Percentiles rank a stretch among this genome's conserved stretches.
Evolutionary conservation across 83 land plant species (phyloP).

Genomic region (Diphasiastrum complanatum): DNA sequence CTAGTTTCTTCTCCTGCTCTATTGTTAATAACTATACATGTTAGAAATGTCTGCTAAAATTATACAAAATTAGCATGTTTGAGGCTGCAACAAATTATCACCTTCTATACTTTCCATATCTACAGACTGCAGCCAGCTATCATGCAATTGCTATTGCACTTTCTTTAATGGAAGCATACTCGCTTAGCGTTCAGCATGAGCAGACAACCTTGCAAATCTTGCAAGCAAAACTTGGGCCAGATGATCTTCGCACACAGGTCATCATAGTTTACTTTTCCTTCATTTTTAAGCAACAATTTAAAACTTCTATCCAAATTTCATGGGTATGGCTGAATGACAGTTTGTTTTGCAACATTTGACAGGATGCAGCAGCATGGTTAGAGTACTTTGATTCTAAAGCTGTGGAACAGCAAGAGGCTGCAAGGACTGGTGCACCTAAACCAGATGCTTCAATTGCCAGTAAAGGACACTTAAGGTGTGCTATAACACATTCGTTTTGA

Average conservation of each 20-base stretch:
- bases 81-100: not conserved
- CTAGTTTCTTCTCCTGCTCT: too few species aligned
- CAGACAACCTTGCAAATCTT: slow-evolving; percentile 87
- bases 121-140: slow-evolving; percentile 94
- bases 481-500: slow-evolving; percentile 12
- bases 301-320: not conserved
- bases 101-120: not conserved
- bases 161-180: slow-evolving; percentile 90
- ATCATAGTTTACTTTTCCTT: not conserved
- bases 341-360: not conserved
- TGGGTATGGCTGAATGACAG: not conserved
- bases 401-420: slow-evolving; percentile 89
- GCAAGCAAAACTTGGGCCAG: slow-evolving; percentile 81
- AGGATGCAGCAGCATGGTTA: slow-evolving; percentile 96
- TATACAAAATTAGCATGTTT: not conserved
- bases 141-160: slow-evolving; percentile 96
- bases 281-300: not conserved
- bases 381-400: slow-evolving; percentile 86
- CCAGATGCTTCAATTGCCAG: slow-evolving; percentile 86
- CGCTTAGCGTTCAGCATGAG: slow-evolving; percentile 89
- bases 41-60: not conserved
- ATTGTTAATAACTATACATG: too few species aligned
- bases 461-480: slow-evolving; percentile 86
- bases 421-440: slow-evolving; percentile 70
- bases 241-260: slow-evolving; percentile 92